Conservation (phyloP, 768 basidiomycete species). For the Kwoniella sp. region DNA sequence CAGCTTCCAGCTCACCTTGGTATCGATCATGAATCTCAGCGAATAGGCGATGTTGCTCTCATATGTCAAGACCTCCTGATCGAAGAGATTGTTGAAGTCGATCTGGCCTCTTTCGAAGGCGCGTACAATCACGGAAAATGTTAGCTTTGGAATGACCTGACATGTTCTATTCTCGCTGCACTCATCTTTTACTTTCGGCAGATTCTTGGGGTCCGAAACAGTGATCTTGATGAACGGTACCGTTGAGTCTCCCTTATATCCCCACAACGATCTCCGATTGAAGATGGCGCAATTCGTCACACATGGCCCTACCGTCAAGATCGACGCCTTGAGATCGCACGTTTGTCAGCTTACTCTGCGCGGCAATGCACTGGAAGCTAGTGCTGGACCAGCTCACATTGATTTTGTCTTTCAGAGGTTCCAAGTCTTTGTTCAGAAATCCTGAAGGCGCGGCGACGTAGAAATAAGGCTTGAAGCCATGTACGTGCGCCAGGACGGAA, state of each 20-base stretch:
- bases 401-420: conserved; percentile 67
- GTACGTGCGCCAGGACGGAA: conserved; percentile 82
- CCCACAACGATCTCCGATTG: conserved; percentile 76
- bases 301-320: conserved; percentile 31
- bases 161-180: conserved; percentile 43
- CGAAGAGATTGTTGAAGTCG: conserved; percentile 66
- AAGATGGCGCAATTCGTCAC: conserved; percentile 61
- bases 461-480: conserved; percentile 87
- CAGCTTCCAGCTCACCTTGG: conserved; percentile 69
- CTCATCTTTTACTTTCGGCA: conserved; percentile 93
- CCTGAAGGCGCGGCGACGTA: conserved; percentile 85
- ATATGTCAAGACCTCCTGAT: conserved; percentile 66
- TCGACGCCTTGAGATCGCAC: conserved; percentile 16
- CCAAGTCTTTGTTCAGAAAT: conserved; percentile 69
- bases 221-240: conserved; percentile 84
- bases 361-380: neutral
- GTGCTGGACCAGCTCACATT: conserved; percentile 65
- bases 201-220: conserved; percentile 68
- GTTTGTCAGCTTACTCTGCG: neutral
- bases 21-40: conserved; percentile 97
- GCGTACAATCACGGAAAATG: conserved; percentile 51
- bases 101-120: conserved; percentile 75
- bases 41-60: conserved; percentile 93
- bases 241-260: conserved; percentile 79
- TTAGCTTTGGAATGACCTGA: conserved; percentile 7